Base-by-base conservation (phyloP, 345 rosid genomes). In the Pistacia atlantica region DNA sequence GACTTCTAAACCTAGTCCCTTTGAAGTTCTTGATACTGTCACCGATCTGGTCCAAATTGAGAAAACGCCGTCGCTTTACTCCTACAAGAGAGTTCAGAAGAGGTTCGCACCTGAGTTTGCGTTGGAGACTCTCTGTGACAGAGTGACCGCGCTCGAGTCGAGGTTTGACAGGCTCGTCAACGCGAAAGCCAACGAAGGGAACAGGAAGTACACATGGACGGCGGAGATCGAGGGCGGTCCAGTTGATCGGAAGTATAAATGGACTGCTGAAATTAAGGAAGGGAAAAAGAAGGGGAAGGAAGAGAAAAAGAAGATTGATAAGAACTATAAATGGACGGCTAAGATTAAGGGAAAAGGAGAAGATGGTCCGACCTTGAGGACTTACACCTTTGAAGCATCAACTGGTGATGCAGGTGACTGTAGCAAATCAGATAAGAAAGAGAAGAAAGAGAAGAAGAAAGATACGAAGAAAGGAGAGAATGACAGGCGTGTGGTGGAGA, bases 131-230 rank as follows among this genome's bases (percentile, higher is more conserved):
- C 84, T 97, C 20, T 85, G 84, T 77, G 90, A 92, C 61, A 86
- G 94, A 72, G 91, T 92, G 48, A 81, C 84, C 16, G 79, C 83
- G 13, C 88, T 95, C 45, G 99, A 95, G 83, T 84, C 92, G 11
- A 90, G 81, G 86, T 88, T 91, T 48, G 98, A 92, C 59, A 78
- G 80, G 31, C 82, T 91, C 68, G 74, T 82, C 20, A 71, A 52
- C 67, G 52, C 77, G 57, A 85, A 76, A 75, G 73, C 25, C 65
- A 5, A 71, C 75, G 81, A 61, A 31, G 80, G 87, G 35, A 94
- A 90, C 14, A 81, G 97, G 86, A 95, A 93, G 97, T 90, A 87
- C 84, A 88, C 84, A 4, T 80, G 87, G 91, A 86, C 97, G 22
- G 88, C 96, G 71, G 95, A 95, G 90, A 83, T 92, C 77, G 82